Evolutionary conservation across 768 basidiomycete species (phyloP).

Genomic region (Mycena filopes): DNA sequence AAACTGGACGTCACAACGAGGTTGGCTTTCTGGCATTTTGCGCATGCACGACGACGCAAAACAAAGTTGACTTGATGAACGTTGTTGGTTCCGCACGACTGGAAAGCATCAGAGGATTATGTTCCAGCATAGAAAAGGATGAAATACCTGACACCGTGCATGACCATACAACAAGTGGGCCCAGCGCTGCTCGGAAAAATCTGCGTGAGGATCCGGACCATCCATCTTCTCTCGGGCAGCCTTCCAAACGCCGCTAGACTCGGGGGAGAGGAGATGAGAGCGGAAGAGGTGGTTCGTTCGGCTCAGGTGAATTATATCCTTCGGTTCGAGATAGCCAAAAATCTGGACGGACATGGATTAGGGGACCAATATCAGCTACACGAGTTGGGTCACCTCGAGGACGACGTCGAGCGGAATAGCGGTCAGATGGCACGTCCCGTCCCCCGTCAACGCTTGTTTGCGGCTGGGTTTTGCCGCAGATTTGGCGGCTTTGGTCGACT

Average conservation of each 20-base stretch:
- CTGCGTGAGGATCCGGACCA: slow-evolving; percentile 37
- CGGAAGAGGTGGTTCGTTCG: slow-evolving; percentile 43
- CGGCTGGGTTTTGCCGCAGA: not conserved
- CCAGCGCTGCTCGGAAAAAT: slow-evolving; percentile 41
- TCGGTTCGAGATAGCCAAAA: slow-evolving; percentile 40
- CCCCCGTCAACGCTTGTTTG: not conserved
- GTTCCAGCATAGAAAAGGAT: not conserved
- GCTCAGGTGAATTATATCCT: slow-evolving; percentile 43
- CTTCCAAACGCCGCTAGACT: slow-evolving; percentile 41
- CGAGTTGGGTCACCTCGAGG: slow-evolving; percentile 36
- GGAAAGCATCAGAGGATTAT: not conserved
- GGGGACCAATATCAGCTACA: not conserved
- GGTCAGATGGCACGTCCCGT: slow-evolving; percentile 24
- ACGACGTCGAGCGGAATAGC: slow-evolving; percentile 41
- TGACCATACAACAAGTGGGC: slow-evolving; percentile 39
- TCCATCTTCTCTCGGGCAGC: slow-evolving; percentile 21
- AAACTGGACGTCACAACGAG: slow-evolving; percentile 41
- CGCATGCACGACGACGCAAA: slow-evolving; percentile 30
- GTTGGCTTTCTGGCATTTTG: slow-evolving; percentile 32
- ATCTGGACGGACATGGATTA: slow-evolving; percentile 34
- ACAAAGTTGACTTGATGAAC: slow-evolving; percentile 34
- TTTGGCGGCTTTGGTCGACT: slow-evolving; percentile 1
- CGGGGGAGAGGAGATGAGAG: slow-evolving; percentile 34
- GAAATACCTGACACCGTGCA: slow-evolving; percentile 31
- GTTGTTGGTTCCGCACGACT: slow-evolving; percentile 29